Evolutionary conservation across 176 grass and related monocot species (phyloP), one percentile per base, ranked within the genome.

Genomic region (Tillandsia fasciculata): DNA sequence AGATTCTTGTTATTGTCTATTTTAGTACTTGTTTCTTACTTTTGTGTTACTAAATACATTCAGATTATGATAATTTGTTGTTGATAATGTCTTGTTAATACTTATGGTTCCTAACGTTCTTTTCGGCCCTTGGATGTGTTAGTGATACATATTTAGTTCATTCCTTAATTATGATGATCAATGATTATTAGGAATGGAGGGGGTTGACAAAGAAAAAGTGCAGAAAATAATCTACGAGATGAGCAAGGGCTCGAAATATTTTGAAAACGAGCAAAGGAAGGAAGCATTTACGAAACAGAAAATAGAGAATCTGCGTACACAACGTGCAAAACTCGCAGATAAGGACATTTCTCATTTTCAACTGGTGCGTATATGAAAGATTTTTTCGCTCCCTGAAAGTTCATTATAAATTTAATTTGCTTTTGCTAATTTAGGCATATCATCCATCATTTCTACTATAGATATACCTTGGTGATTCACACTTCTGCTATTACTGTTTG

Each of bases 181-280:
- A 59, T 59, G 54, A 18, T 17, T 53, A 5, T 51, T 52, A 97
- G 93, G 93, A 77, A 97, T 92, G 93, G 93, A 92, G 69, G 93
- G 89, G 49, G 86, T 97, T 77, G 93, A 97, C 77, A 97, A 73
- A 52, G 86, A 97, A 53, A 97, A 90, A 69, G 93, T 92, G 13
- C 89, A 87, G 69, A 90, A 77, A 80, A 79, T 92, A 70, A 90
- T 97, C 20, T 92, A 92, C 64, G 86, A 92, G 69, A 87, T 87
- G 86, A 97, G 89, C 68, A 90, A 97, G 70, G 93, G 93, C 22
- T 97, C 89, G 42, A 92, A 97, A 42, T 97, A 90, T 84, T 97
- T 92, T 10, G 86, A 97, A 80, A 92, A 97, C 64, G 89, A 97
- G 80, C 82, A 90, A 77, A 80, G 84, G 72, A 97, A 97, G 72